A percentile compares a stretch with the other conserved stretches of the same genome.
Evolutionary conservation across 768 basidiomycete species (phyloP).

Genomic region (Trametes sanguinea): DNA sequence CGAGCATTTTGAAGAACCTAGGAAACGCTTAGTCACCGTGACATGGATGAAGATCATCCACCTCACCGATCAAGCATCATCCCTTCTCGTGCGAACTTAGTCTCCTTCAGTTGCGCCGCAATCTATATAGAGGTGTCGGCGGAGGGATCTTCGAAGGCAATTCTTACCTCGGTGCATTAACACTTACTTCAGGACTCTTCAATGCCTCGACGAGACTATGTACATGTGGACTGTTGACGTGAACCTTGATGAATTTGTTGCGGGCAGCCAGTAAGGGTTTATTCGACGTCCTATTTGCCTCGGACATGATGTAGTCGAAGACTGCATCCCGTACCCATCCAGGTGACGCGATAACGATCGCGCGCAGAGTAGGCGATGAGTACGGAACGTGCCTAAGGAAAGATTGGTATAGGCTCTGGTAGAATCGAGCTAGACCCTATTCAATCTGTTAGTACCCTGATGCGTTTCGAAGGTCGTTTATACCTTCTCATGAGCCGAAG

Average conservation of each 20-base stretch:
- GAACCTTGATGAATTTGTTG: constrained; percentile 88
- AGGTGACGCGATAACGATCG: constrained; percentile 94
- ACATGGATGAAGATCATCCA: neutral
- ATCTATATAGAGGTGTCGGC: constrained; percentile 50
- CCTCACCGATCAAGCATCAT: constrained; percentile 82
- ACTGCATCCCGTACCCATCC: constrained; percentile 94
- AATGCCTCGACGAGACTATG: constrained; percentile 94
- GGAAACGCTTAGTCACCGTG: neutral
- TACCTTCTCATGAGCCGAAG: constrained; percentile 84
- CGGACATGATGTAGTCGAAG: constrained; percentile 77
- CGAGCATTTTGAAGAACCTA: constrained; percentile 98
- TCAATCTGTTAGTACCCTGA: neutral
- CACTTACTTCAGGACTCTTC: constrained; percentile 85
- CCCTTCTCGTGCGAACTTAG: constrained; percentile 95
- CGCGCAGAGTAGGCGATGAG: constrained; percentile 67
- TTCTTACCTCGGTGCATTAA: neutral
- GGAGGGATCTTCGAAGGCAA: no score
- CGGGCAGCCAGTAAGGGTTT: constrained; percentile 77
- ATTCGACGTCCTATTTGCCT: constrained; percentile 80
- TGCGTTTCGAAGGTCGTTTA: neutral
- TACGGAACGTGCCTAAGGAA: constrained; percentile 92
- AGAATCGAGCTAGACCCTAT: constrained; percentile 75
- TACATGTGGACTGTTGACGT: constrained; percentile 91
- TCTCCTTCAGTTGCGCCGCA: constrained; percentile 78
- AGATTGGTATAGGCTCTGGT: constrained; percentile 80